These are phyloP conservation scores for Rugonectria rugulosa DNA, from an alignment of 2,329 filamentous ascomycete species.

Conservation along the genomic window DNA sequence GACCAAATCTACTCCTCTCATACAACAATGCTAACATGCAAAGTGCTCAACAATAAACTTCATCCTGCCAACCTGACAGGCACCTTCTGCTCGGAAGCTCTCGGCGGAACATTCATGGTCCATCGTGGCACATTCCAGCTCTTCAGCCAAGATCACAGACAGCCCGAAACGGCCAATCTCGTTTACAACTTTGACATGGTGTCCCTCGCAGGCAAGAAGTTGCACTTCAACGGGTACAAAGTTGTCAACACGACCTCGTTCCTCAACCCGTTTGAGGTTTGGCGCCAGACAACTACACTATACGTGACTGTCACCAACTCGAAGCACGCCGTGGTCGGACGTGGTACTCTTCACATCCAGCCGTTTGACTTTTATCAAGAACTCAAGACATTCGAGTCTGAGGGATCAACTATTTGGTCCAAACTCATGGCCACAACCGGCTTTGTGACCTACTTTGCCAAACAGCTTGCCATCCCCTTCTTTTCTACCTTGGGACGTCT, in stretches of 20 bases:
- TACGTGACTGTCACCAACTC: constrained; percentile 65
- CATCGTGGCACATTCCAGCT: constrained; percentile 65
- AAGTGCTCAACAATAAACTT: constrained; percentile 36
- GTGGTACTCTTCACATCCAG: constrained; percentile 66
- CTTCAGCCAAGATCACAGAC: constrained; percentile 61
- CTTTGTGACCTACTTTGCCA: constrained; percentile 21
- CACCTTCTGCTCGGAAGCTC: constrained; percentile 51
- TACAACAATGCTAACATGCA: constrained; percentile 24
- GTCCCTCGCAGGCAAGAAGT: constrained; percentile 57
- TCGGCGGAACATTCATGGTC: constrained; percentile 61
- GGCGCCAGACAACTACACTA: constrained; percentile 68
- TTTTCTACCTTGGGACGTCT: constrained; percentile 29
- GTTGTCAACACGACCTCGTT: constrained; percentile 67
- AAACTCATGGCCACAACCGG: constrained; percentile 3
- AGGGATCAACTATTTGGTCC: constrained; percentile 19
- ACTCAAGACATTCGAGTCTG: constrained; percentile 57
- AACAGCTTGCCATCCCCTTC: constrained; percentile 20
- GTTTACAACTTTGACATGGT: constrained; percentile 69
- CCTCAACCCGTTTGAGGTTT: constrained; percentile 63
- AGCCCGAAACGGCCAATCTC: constrained; percentile 65
- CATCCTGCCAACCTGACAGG: constrained; percentile 59
- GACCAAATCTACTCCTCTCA: background rate
- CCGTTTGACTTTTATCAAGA: constrained; percentile 62
- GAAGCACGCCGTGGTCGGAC: constrained; percentile 50
- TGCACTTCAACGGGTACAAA: constrained; percentile 70